phyloP scores from a whole-genome alignment of 306 rosid genomes.

The Vigna trinervia region DNA sequence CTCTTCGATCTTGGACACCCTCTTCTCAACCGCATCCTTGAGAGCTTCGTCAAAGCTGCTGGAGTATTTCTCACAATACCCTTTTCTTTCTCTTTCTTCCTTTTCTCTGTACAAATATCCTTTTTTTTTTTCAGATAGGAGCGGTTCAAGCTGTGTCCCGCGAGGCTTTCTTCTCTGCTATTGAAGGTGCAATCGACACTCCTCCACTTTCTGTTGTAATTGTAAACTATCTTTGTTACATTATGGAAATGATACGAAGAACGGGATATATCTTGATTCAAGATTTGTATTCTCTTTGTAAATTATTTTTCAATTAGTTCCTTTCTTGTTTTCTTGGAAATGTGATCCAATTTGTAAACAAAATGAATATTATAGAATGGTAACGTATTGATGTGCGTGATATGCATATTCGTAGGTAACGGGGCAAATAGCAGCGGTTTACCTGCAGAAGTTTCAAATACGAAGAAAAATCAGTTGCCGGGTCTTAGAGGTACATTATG shows the following conservation, averaged over 20 bases:
- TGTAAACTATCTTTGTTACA: background rate
- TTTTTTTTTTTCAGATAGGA: constrained; percentile 59
- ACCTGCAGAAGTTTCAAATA: constrained; percentile 53
- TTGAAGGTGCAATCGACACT: constrained; percentile 56
- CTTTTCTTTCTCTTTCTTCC: background rate
- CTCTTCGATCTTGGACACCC: constrained; percentile 91
- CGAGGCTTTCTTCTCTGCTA: constrained; percentile 73
- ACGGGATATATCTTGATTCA: too few species aligned
- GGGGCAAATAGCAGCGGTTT: constrained; percentile 46
- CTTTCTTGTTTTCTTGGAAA: background rate
- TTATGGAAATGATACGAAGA: background rate
- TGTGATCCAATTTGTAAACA: background rate
- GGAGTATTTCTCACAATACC: constrained; percentile 50
- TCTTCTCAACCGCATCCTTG: constrained; percentile 85
- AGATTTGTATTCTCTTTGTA: background rate
- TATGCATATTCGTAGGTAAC: constrained; percentile 31
- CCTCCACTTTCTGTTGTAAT: background rate
- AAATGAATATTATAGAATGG: background rate
- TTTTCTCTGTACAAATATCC: background rate
- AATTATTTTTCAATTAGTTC: background rate
- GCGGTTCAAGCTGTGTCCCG: constrained; percentile 84
- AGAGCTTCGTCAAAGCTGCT: constrained; percentile 87
- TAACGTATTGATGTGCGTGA: background rate
- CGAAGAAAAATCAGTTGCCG: constrained; percentile 58
- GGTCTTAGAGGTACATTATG: constrained; percentile 66